These are phyloP conservation scores for Orbilia brochopaga DNA, from an alignment of 2,329 filamentous ascomycete genomes.

Conservation along the genomic window DNA sequence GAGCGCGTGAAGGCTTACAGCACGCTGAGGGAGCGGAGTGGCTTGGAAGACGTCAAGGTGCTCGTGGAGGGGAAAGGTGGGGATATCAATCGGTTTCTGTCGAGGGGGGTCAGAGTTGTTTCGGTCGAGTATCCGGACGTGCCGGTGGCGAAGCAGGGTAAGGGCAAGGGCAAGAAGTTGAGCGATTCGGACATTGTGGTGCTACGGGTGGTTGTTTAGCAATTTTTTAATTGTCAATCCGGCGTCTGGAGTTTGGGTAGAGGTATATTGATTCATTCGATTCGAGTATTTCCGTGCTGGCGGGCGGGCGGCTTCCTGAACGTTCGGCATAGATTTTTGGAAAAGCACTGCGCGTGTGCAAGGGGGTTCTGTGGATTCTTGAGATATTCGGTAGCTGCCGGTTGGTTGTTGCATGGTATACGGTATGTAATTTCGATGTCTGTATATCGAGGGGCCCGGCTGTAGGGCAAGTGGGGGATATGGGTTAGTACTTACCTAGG, in stretches of 20 bases:
- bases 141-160: constrained; percentile 24
- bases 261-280: neutral
- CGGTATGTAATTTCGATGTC: no score
- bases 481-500: no score
- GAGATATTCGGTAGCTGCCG: no score
- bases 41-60: constrained; percentile 42
- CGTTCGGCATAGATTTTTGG: neutral
- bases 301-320: neutral
- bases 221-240: neutral
- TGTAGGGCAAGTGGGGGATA: no score
- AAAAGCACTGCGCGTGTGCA: neutral
- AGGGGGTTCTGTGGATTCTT: no score
- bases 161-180: constrained; percentile 41
- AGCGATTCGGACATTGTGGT: constrained; percentile 48
- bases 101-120: constrained; percentile 33
- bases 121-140: constrained; percentile 36
- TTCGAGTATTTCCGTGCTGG: neutral
- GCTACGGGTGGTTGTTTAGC: constrained; percentile 9
- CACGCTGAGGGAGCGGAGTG: constrained; percentile 31
- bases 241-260: neutral
- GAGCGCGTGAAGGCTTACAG: constrained; percentile 44
- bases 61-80: constrained; percentile 41
- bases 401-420: no score
- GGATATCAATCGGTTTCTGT: constrained; percentile 46
- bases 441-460: no score